Evolutionary conservation across 1,284 basidiomycete species (phyloP), one percentile per base, ranked within the genome.

Genomic region (Cutaneotrichosporon sp.): DNA sequence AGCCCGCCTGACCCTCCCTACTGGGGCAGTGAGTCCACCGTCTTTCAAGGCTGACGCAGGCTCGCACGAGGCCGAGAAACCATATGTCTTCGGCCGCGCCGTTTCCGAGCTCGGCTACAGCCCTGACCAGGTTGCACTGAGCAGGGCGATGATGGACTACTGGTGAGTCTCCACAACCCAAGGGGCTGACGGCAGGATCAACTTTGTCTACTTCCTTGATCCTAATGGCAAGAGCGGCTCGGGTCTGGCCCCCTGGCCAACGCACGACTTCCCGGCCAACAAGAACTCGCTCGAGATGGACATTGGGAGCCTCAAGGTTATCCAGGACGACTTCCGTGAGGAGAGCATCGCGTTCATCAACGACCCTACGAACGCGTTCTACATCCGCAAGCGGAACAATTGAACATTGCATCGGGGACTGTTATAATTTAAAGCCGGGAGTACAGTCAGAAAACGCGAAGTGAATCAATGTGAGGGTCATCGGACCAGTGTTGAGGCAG

Each of bases 191-290:
- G 8, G 8, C 51, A 75, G 75, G 73, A 56, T 77, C 63, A 78
- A 78, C 69, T 79, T 79, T 66, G 75, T 70, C 42, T 73, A 74
- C 66, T 71, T 69, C 69, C 62, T 69, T 56, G 69, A 76, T 60
- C 76, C 76, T 18, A 75, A 75, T 65, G 69, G 65, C 18, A 22
- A 53, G 26, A 30, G 51, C 30, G 26, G 13, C 18, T 32, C 30
- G 18, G 51, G 31, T 4, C 13, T 32, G 13, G 30, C 30, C 18
- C 47, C 66, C 51, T 80, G 79, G 79, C 72, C 76, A 2, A 56
- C 57, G 1, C 75, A 79, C 66, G 56, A 57, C 8, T 56, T 50
- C 53, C 63, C 65, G 7, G 57, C 26, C 18, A 63, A 66, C 40
- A 67, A 68, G 58, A 74, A 75, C 68, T 71, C 76, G 66, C 62